Base-by-base conservation (phyloP, 1,284 basidiomycete species). In the Rugosomyces carneus region DNA sequence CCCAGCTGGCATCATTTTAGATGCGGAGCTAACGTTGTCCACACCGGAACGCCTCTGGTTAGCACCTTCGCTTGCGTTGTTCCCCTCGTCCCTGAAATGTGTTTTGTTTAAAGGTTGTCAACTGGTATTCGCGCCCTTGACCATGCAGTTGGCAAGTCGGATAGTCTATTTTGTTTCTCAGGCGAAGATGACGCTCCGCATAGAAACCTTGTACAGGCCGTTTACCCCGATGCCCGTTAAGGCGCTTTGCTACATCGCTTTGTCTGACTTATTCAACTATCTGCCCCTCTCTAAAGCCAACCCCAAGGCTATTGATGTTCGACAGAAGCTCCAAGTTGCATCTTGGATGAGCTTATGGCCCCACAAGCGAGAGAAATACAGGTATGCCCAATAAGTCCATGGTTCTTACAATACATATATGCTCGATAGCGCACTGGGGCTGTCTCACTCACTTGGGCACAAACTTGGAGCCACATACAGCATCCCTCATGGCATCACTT, bases 341-440 rank as follows among this genome's bases (percentile, higher is more conserved):
- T 76, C 82, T 0, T 89, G 85, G 85, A 85, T 85, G 80, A 84
- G 81, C 43, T 60, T 89, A 10, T 89, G 82, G 81, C 86, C 87
- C 0, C 65, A 71, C 44, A 73, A 72, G 61, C 50, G 69, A 13
- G 79, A 80, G 55, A 71, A 66, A 55, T 75, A 80, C 52, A 69
- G 68, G 82, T 79, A n/a, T 15, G 40, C 10, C 3, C 23, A 10
- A n/a, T 48, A 29, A 34, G 37, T 20, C 35, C 19, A 18, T 20
- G n/a, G 20, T 26, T 18, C 4, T 27, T 24, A 37, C 3, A 21
- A 21, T 39, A 32, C 29, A 31, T 31, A 27, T 27, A 27, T 31
- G 5, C 19, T 44, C 24, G 7, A 2, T 48, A 83, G 83, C 45
- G 65, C 84, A 1, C 58, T 88, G 11, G 89, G 88, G 16, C 68